These are phyloP conservation scores for Cryoendolithus antarcticus DNA, from an alignment of 2,329 filamentous ascomycete genomes.

Conservation along the genomic window DNA sequence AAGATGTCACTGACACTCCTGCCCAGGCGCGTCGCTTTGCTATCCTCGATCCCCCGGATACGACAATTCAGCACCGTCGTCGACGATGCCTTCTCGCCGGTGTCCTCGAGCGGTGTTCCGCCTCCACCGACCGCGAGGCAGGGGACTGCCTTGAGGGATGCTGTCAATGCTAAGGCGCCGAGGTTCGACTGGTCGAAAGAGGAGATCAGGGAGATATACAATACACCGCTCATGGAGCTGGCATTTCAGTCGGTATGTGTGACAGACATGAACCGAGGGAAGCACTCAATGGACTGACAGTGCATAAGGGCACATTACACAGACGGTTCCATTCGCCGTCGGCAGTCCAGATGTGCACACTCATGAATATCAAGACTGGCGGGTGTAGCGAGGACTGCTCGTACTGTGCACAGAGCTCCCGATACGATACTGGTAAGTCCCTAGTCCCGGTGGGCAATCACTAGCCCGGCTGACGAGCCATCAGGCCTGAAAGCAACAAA, in stretches of 20 bases:
- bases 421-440: slow-evolving; percentile 51
- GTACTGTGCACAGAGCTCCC: slow-evolving; percentile 82
- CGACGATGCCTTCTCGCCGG: slow-evolving; percentile 21
- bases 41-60: slow-evolving; percentile 1
- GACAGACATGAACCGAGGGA: background rate
- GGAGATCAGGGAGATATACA: slow-evolving; percentile 71
- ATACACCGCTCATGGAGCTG: slow-evolving; percentile 69
- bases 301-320: slow-evolving; percentile 56
- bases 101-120: slow-evolving; percentile 12
- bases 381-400: slow-evolving; percentile 87
- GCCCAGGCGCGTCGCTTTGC: slow-evolving; percentile 5
- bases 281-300: background rate
- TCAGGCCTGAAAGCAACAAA: slow-evolving; percentile 60
- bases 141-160: slow-evolving; percentile 29
- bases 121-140: slow-evolving; percentile 11
- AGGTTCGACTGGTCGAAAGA: slow-evolving; percentile 69
- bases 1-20: slow-evolving; percentile 16
- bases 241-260: slow-evolving; percentile 19
- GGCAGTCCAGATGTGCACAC: slow-evolving; percentile 80
- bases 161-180: slow-evolving; percentile 48
- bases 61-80: slow-evolving; percentile 23
- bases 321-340: slow-evolving; percentile 74
- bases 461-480: background rate
- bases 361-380: slow-evolving; percentile 95
- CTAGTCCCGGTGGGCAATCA: too few species aligned